Evolutionary conservation across 2,329 filamentous ascomycete species (phyloP), one percentile per base, ranked within the genome.

Genomic region (Emmonsiellopsis sp.): DNA sequence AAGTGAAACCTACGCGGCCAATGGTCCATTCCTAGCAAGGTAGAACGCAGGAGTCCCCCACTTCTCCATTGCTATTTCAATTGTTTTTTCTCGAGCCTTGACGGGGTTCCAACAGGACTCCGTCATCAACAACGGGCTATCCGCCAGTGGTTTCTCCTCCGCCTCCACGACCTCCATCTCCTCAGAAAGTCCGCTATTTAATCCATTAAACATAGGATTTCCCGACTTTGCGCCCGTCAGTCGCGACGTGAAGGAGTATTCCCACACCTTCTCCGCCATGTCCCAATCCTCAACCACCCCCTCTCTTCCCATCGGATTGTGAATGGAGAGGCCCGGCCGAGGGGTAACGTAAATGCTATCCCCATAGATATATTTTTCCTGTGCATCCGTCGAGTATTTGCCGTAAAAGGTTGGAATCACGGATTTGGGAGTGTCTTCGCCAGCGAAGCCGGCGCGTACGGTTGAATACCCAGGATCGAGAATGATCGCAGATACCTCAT

Each of bases 211-310:
- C 16, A 81, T 76, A 1, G 89, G 83, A 45, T 84, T 80, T 7
- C 82, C 83, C 45, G 83, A 82, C 62, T 83, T 84, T 52, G 84
- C 78, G 54, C 88, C 88, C 50, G 93, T 95, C 60, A 98, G 79
- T 58, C 90, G 84, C 62, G 89, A 90, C 55, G 91, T 87, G 58
- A 98, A 87, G 64, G 90, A 84, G 71, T 95, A 86, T 70, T 97
- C 91, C 91, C 92, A 98, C 53, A 97, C 75, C 68, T 86, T 86
- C 56, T 87, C 81, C 31, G 91, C 92, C 48, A 85, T 84, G 60
- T 98, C 93, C 93, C 93, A 98, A 70, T 98, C 91, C 70, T 96
- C 89, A 47, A 98, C 93, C 50, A 91, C 81, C 65, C 89, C 89
- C 64, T 96, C 91, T 63, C 82, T 81, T 64, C 84, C 85, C 82